Percentiles rank a stretch among this genome's conserved stretches.
phyloP scores from a whole-genome alignment of 768 basidiomycete genomes.

The Lactarius indigo region DNA sequence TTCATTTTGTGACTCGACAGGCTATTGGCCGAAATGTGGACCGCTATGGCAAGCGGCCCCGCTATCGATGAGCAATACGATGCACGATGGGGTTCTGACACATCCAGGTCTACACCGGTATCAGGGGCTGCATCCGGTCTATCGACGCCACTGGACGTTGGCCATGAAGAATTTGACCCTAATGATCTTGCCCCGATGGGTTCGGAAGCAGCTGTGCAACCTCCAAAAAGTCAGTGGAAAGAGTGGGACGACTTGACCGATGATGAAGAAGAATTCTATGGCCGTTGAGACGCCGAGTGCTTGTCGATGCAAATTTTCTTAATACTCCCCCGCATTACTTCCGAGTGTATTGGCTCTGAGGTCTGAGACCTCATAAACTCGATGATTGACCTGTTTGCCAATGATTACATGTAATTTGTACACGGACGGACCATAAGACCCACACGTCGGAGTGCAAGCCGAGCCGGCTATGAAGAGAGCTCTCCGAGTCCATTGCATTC shows the following conservation, averaged over 20 bases:
- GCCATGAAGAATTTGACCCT: constrained; percentile 19
- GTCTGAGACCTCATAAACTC: neutral
- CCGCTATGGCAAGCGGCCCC: constrained; percentile 19
- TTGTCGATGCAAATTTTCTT: neutral
- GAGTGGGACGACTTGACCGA: constrained; percentile 20
- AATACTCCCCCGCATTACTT: neutral
- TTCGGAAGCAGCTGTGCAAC: neutral
- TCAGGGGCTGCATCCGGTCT: neutral
- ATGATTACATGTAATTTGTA: neutral
- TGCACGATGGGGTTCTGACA: constrained; percentile 14
- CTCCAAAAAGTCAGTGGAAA: neutral
- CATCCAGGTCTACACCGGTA: neutral
- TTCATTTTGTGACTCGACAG: constrained; percentile 8
- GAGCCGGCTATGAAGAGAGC: neutral
- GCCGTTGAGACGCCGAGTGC: constrained; percentile 3
- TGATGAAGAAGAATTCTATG: constrained; percentile 14
- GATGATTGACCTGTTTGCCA: neutral
- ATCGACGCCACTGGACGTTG: constrained; percentile 1
- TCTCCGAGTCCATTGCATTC: neutral
- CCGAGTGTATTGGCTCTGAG: neutral
- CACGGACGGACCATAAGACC: neutral
- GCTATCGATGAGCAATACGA: constrained; percentile 22
- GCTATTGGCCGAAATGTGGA: constrained; percentile 25
- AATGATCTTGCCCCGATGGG: constrained; percentile 20
- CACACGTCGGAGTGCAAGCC: neutral